phyloP scores from a whole-genome alignment of 2,329 filamentous ascomycete species.

The Colletotrichum sublineola region DNA sequence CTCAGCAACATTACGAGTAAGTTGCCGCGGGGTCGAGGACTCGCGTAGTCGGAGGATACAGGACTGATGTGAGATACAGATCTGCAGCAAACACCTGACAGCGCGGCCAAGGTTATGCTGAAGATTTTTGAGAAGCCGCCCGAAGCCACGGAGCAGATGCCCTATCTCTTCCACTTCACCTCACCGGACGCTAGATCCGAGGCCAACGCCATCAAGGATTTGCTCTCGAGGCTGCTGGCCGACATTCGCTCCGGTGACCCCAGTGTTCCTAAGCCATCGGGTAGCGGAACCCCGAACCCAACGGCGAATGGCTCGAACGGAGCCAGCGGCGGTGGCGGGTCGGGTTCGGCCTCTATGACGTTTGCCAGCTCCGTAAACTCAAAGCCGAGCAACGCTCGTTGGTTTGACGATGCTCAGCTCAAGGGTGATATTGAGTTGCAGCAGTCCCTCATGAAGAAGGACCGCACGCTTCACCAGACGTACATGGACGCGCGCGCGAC shows the following conservation, averaged over 20 bases:
- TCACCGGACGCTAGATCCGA: conserved; percentile 83
- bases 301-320: conserved; percentile 45
- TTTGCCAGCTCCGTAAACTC: conserved; percentile 78
- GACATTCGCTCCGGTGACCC: conserved; percentile 71
- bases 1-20: conserved; percentile 86
- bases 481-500: conserved; percentile 87
- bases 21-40: conserved; percentile 46
- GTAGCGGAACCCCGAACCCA: conserved; percentile 48
- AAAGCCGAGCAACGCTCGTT: conserved; percentile 68
- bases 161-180: conserved; percentile 92
- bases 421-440: conserved; percentile 86
- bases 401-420: conserved; percentile 86
- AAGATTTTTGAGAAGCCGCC: conserved; percentile 86
- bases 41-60: too few relatives aligned
- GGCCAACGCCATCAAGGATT: conserved; percentile 86
- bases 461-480: conserved; percentile 80
- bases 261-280: conserved; percentile 62
- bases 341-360: conserved; percentile 78
- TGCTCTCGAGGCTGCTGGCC: conserved; percentile 83
- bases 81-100: conserved; percentile 93
- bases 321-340: conserved; percentile 46
- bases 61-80: conserved; percentile 65
- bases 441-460: conserved; percentile 87
- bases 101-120: conserved; percentile 90
- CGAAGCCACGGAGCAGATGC: conserved; percentile 70